phyloP scores from a whole-genome alignment of 345 rosid genomes.

The Pistacia integerrima region DNA sequence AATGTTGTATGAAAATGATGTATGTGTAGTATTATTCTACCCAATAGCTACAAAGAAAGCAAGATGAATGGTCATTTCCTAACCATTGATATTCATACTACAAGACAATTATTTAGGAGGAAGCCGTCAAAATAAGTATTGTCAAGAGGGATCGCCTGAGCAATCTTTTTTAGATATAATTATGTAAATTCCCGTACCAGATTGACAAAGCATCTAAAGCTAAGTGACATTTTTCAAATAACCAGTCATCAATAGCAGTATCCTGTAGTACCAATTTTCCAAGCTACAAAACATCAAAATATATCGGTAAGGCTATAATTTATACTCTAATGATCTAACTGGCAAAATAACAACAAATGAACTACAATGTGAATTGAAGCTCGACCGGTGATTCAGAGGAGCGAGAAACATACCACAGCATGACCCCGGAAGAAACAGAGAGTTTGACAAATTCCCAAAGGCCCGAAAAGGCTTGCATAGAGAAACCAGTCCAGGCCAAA shows the following conservation, averaged over 20 bases:
- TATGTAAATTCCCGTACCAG: slow-evolving; percentile 26
- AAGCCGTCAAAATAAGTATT: not conserved
- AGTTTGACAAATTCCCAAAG: slow-evolving; percentile 59
- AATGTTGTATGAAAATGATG: too few species aligned
- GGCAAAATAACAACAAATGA: too few species aligned
- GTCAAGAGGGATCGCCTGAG: too few species aligned
- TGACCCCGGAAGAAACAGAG: slow-evolving; percentile 64
- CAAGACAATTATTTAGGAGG: not conserved
- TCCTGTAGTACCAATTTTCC: slow-evolving; percentile 76
- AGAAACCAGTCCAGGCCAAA: slow-evolving; percentile 60
- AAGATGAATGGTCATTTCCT: slow-evolving; percentile 47
- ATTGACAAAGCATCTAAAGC: slow-evolving; percentile 52
- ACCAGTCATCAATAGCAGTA: slow-evolving; percentile 65
- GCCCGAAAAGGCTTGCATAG: slow-evolving; percentile 49
- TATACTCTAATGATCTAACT: too few species aligned
- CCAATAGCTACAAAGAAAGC: slow-evolving; percentile 48
- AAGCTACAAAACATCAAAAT: slow-evolving; percentile 38
- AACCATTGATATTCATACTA: slow-evolving; percentile 52
- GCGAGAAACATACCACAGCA: slow-evolving; percentile 48
- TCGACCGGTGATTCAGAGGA: too few species aligned
- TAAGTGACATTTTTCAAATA: slow-evolving; percentile 50
- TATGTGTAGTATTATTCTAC: too few species aligned
- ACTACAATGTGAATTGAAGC: too few species aligned
- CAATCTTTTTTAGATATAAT: too few species aligned
- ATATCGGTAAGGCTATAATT: too few species aligned